Evolutionary conservation across 2,329 filamentous ascomycete genomes (phyloP), one percentile per base, ranked within the genome.

Genomic region (Thielaviopsis musarum): DNA sequence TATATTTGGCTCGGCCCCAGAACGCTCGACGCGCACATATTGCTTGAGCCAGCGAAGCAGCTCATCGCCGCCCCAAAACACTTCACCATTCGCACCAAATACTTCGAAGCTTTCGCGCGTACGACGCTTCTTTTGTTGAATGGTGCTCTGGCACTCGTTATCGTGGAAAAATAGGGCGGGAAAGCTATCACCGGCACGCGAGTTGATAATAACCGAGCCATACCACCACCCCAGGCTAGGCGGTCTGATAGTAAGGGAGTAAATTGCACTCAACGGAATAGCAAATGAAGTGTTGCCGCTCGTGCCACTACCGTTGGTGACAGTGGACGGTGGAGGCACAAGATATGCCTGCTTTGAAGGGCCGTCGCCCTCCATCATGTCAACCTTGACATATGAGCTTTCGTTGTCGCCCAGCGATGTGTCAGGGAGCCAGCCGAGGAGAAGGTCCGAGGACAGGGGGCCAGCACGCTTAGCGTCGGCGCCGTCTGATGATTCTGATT

Each of bases 171-270:
- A 98, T 1, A 98, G 75, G 0, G 93, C 90, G 0, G 93, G 93
- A 65, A 97, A 95, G 69, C 88, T 93, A 69, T 97, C 91, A 3
- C 94, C 94, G 0, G 86, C 83, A 13, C 87, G 78, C 1, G 88
- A 89, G 69, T 98, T 98, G 73, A 98, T 88, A 60, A 98, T 85
- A 28, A 98, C 73, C 63, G 90, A 95, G 38, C 93, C 93, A 69
- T 94, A 96, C 93, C 93, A 98, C 94, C 93, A 98, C 17, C 93
- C 94, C 7, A 95, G 73, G 69, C 89, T 96, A 5, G 93, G 94
- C 3, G 91, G 91, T 1, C 93, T 83, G 48, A 98, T 84, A 7
- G 95, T 77, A 5, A 98, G 77, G 28, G 88, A 95, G 72, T 94
- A 98, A 62, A 98, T 85, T 64, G 91, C 87, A 64, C 83, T 88